These are phyloP conservation scores for Lachancea meyersii DNA, from an alignment of 805 yeast genomes.

Conservation along the genomic window DNA sequence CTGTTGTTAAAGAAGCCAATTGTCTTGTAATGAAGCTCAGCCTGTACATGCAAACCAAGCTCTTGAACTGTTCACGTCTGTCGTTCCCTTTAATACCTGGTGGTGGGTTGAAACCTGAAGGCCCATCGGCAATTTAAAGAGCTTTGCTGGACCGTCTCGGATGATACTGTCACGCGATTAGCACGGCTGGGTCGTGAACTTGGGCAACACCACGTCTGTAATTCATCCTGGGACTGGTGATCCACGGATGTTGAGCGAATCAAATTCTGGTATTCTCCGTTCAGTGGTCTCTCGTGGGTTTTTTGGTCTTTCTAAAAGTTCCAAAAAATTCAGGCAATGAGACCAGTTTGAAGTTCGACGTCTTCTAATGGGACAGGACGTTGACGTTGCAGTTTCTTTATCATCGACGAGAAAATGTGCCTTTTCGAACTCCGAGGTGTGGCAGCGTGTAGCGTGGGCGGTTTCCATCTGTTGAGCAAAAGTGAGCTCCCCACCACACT, in stretches of 20 bases:
- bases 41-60: not conserved
- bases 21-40: not conserved
- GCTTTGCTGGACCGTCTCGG: not conserved
- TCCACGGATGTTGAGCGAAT: too few relatives aligned
- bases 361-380: conserved; percentile 10
- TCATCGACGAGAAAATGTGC: not conserved
- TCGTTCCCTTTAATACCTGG: not conserved
- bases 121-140: too few relatives aligned
- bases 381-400: not conserved
- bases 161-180: not conserved
- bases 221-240: too few relatives aligned
- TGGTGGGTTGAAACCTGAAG: too few relatives aligned
- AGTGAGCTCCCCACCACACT: conserved; percentile 82
- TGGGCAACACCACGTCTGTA: too few relatives aligned
- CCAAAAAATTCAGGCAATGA: conserved; percentile 5
- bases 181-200: too few relatives aligned
- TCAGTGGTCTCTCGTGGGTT: too few relatives aligned
- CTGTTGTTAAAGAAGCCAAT: not conserved
- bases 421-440: not conserved
- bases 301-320: not conserved
- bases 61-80: not conserved
- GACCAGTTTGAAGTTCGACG: conserved; percentile 18
- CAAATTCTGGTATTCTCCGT: too few relatives aligned
- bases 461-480: conserved; percentile 59
- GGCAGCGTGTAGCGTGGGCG: conserved; percentile 16